Evolutionary conservation across 352 stramenopile genomes (phyloP).

Genomic region (Globisporangium ultimum): DNA sequence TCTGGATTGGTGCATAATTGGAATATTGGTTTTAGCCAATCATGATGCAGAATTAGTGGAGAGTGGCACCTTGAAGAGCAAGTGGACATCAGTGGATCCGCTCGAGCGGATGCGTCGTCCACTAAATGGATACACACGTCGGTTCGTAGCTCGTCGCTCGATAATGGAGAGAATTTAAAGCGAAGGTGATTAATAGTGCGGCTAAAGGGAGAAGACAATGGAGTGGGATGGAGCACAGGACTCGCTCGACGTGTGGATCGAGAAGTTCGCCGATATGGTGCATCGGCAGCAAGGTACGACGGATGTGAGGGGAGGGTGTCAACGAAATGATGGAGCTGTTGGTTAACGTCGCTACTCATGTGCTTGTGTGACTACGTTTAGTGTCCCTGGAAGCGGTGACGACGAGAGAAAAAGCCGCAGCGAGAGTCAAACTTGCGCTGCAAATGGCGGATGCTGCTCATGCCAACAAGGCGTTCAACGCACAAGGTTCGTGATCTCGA

Average conservation of each 20-base stretch:
- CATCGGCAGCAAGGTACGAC: conserved; percentile 20
- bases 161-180: conserved; percentile 1
- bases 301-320: neutral
- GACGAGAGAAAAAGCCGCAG: conserved; percentile 17
- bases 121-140: no score
- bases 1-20: conserved; percentile 39
- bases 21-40: conserved; percentile 11
- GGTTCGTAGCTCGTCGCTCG: no score
- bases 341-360: no score
- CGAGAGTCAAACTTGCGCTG: conserved; percentile 15
- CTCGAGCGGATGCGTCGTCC: no score
- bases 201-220: neutral
- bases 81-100: no score
- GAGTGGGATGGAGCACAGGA: neutral
- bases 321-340: neutral
- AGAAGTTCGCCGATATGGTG: conserved; percentile 34
- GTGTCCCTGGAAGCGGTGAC: conserved; percentile 15
- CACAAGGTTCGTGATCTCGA: conserved; percentile 15
- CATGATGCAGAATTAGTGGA: neutral
- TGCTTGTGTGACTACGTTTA: conserved; percentile 3
- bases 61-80: no score
- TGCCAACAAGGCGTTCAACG: conserved; percentile 11
- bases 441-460: conserved; percentile 4
- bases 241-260: conserved; percentile 27
- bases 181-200: no score